Conservation (phyloP, 1,284 basidiomycete genomes). For the Cystobasidium sp. region DNA sequence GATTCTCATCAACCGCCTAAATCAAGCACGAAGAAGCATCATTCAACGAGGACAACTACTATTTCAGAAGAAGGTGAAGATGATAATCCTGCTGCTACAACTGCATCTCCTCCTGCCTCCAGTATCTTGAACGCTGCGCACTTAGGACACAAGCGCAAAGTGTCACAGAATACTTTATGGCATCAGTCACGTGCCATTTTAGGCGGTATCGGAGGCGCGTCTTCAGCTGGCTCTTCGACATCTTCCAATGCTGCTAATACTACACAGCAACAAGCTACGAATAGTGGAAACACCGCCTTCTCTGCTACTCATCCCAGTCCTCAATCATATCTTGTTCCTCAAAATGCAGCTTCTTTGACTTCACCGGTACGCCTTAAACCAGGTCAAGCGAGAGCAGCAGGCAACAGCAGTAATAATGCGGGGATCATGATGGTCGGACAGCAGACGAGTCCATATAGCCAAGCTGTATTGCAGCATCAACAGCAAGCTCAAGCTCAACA, state of each 20-base stretch:
- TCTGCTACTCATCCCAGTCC: conserved; percentile 1
- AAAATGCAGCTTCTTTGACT: conserved; percentile 6
- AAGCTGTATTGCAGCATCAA: neutral
- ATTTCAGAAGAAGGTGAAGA: conserved; percentile 7
- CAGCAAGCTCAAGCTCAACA: neutral
- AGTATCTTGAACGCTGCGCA: conserved; percentile 3
- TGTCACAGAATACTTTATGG: conserved; percentile 40
- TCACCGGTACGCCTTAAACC: conserved; percentile 15
- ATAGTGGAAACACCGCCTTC: neutral
- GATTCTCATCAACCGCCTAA: conserved; percentile 11
- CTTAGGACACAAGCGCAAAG: conserved; percentile 32
- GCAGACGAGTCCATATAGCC: too few relatives aligned
- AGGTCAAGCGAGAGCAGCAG: neutral
- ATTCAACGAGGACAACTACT: neutral
- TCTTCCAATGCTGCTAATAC: neutral
- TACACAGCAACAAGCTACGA: neutral
- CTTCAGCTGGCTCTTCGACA: neutral
- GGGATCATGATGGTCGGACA: too few relatives aligned
- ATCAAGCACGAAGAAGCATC: conserved; percentile 7
- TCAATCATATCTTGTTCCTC: neutral
- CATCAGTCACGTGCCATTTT: conserved; percentile 42
- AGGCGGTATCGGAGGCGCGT: conserved; percentile 23
- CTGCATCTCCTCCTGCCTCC: conserved; percentile 3
- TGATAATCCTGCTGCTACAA: neutral
- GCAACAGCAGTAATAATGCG: neutral